A percentile compares a stretch with the other conserved stretches of the same genome.
Conservation (phyloP, 2,329 filamentous ascomycete species). For the Cytospora piceicola region DNA sequence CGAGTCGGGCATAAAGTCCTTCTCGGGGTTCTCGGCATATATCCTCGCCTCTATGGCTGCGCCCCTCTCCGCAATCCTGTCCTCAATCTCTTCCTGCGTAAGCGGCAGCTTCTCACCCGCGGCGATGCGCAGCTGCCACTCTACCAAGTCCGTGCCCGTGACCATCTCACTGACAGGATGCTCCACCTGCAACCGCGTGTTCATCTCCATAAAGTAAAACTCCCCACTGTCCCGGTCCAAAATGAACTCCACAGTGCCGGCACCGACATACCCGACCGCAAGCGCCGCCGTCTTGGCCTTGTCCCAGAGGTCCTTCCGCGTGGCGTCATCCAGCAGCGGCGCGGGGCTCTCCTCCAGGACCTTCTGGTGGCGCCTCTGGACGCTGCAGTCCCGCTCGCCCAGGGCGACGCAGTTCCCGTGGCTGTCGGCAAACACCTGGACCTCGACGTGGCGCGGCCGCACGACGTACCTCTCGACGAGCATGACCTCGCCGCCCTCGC, state of each 20-base stretch:
- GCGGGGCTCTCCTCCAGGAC: slow-evolving; percentile 88
- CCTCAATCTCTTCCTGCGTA: slow-evolving; percentile 68
- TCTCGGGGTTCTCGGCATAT: slow-evolving; percentile 92
- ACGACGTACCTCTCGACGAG: slow-evolving; percentile 84
- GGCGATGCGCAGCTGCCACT: slow-evolving; percentile 88
- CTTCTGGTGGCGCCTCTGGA: slow-evolving; percentile 88
- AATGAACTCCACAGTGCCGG: slow-evolving; percentile 89
- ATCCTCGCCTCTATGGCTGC: slow-evolving; percentile 95
- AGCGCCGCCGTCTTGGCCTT: slow-evolving; percentile 68
- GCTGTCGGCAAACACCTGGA: slow-evolving; percentile 87
- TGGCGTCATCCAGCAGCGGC: slow-evolving; percentile 64
- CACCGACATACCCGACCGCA: slow-evolving; percentile 85
- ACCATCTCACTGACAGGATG: slow-evolving; percentile 85
- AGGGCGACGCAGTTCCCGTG: slow-evolving; percentile 80
- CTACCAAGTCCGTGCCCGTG: slow-evolving; percentile 75
- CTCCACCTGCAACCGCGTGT: slow-evolving; percentile 91
- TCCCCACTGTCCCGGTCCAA: slow-evolving; percentile 80
- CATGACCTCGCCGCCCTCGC: slow-evolving; percentile 77
- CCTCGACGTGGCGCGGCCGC: slow-evolving; percentile 81
- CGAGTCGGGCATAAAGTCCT: slow-evolving; percentile 92
- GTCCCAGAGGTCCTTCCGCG: slow-evolving; percentile 66
- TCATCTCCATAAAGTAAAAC: slow-evolving; percentile 85
- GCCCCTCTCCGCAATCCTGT: slow-evolving; percentile 72
- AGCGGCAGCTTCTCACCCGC: slow-evolving; percentile 61
- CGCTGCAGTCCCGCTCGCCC: slow-evolving; percentile 85